phyloP scores from a whole-genome alignment of 1,284 basidiomycete species.

The Heterobasidion occidentale region DNA sequence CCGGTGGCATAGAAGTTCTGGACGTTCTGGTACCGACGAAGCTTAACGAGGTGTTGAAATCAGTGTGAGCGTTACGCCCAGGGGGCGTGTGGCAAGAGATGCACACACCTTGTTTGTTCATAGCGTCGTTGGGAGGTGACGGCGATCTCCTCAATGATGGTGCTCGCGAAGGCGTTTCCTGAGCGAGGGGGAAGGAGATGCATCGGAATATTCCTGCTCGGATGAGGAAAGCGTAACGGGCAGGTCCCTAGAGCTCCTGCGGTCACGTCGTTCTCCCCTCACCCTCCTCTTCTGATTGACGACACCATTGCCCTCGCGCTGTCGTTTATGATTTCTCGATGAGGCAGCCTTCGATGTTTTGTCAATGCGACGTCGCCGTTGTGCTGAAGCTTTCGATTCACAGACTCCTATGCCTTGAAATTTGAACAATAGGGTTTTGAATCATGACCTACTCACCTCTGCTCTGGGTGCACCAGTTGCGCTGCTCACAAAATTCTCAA shows the following conservation, averaged over 20 bases:
- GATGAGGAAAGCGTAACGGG: background rate
- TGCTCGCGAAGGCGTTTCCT: background rate
- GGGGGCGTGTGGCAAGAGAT: background rate
- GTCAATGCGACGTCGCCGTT: no score
- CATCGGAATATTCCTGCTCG: background rate
- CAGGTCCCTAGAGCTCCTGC: no score
- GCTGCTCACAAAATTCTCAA: constrained; percentile 59
- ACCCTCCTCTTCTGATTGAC: background rate
- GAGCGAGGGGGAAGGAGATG: background rate
- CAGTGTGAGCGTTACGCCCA: background rate
- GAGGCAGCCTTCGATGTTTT: background rate
- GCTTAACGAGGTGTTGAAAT: no score
- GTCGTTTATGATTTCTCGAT: background rate
- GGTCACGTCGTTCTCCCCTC: no score
- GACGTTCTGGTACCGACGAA: background rate
- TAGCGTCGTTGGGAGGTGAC: background rate
- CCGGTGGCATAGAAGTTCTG: background rate
- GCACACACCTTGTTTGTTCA: background rate
- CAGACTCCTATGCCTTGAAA: background rate
- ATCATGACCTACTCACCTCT: constrained; percentile 14
- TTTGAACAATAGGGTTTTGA: background rate
- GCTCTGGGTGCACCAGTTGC: constrained; percentile 42
- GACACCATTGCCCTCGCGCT: background rate
- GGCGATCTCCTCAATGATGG: background rate
- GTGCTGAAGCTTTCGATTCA: background rate